Evolutionary conservation across 345 rosid species (phyloP).

Genomic region (Salix udensis): DNA sequence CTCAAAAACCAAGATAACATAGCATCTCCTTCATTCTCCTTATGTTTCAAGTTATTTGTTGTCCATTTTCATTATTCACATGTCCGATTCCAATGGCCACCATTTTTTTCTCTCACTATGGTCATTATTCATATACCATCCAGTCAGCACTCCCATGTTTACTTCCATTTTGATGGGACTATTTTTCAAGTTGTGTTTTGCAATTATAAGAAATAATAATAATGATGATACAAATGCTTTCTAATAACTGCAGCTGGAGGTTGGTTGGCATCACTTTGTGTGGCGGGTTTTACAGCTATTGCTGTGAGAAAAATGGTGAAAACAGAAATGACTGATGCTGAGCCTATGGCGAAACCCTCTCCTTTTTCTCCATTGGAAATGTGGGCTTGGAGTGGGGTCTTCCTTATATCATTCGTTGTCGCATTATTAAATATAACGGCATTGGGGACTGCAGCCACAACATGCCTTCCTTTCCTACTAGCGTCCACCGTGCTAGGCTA

Average conservation of each 20-base stretch:
- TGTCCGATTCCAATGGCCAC: too few species aligned
- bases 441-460: slow-evolving; percentile 74
- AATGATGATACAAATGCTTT: neutral
- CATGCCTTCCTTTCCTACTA: slow-evolving; percentile 87
- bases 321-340: slow-evolving; percentile 84
- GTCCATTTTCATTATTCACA: too few species aligned
- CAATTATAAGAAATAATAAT: neutral
- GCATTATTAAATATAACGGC: slow-evolving; percentile 64
- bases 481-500: slow-evolving; percentile 88
- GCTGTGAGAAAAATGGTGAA: slow-evolving; percentile 74
- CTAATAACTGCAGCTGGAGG: slow-evolving; percentile 60
- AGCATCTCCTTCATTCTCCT: too few species aligned
- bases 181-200: too few species aligned
- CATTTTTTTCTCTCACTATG: too few species aligned
- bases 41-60: too few species aligned
- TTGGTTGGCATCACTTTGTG: slow-evolving; percentile 92
- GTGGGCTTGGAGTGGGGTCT: slow-evolving; percentile 75
- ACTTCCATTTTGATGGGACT: too few species aligned
- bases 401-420: slow-evolving; percentile 58
- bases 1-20: too few species aligned
- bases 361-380: slow-evolving; percentile 70
- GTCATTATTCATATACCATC: too few species aligned
- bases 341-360: slow-evolving; percentile 85
- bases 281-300: slow-evolving; percentile 84
- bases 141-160: too few species aligned